Conservation (phyloP, 2,329 filamentous ascomycete species). For the Gliomastix tumulicola region DNA sequence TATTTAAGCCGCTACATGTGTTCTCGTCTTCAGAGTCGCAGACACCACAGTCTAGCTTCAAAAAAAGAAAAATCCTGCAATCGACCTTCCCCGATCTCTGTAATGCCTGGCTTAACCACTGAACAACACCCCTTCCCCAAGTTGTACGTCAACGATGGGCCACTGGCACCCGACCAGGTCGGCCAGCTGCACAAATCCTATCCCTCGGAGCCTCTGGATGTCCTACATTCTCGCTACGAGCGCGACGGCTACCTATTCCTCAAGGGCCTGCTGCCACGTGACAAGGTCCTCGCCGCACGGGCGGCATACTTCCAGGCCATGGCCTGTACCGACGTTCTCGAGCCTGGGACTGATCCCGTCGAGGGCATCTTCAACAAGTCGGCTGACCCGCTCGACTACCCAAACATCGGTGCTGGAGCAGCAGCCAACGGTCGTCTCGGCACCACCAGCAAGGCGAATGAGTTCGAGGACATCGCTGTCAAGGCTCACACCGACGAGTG, state of each 20-base stretch:
- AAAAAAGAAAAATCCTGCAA: too few relatives aligned
- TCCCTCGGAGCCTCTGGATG: constrained; percentile 34
- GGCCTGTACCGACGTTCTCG: constrained; percentile 47
- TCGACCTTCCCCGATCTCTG: too few relatives aligned
- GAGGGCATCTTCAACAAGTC: constrained; percentile 40
- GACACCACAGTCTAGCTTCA: too few relatives aligned
- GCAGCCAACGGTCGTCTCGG: constrained; percentile 36
- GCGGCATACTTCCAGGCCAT: constrained; percentile 46
- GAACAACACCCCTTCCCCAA: too few relatives aligned
- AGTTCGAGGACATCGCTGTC: constrained; percentile 32
- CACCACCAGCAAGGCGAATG: constrained; percentile 14
- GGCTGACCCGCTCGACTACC: constrained; percentile 10
- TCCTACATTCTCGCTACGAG: constrained; percentile 28
- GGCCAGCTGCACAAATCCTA: constrained; percentile 31
- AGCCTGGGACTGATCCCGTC: constrained; percentile 40
- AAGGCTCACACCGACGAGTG: constrained; percentile 42
- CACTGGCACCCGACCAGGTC: constrained; percentile 34
- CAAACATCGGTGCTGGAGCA: constrained; percentile 40
- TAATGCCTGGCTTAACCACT: too few relatives aligned
- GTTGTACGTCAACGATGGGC: constrained; percentile 23
- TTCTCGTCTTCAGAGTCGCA: too few relatives aligned
- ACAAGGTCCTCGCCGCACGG: constrained; percentile 43
- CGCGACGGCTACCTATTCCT: constrained; percentile 47
- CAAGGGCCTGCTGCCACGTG: constrained; percentile 44
- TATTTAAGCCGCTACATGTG: too few relatives aligned